These are phyloP conservation scores for Apiotrichum sp. DNA, from an alignment of 1,284 basidiomycete genomes.

Conservation along the genomic window DNA sequence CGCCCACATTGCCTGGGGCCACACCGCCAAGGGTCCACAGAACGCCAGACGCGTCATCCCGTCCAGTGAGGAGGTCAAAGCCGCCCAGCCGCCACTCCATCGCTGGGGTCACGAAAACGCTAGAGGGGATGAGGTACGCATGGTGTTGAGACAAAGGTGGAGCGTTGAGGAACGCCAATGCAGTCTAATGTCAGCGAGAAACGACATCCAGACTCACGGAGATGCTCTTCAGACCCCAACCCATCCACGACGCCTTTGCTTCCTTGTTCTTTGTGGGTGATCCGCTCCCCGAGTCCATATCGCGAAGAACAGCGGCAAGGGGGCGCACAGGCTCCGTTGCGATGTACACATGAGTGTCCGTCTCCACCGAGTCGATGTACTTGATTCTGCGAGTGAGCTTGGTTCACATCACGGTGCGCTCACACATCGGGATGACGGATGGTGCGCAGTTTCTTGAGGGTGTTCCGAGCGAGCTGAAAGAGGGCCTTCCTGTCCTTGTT, in stretches of 20 bases:
- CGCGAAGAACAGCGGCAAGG: constrained; percentile 59
- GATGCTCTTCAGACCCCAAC: constrained; percentile 89
- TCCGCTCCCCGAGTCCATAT: constrained; percentile 50
- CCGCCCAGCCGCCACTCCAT: constrained; percentile 97
- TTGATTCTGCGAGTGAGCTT: constrained; percentile 54
- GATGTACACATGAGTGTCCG: constrained; percentile 79
- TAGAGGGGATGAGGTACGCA: constrained; percentile 62
- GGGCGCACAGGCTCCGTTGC: constrained; percentile 89
- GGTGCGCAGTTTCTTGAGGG: constrained; percentile 81
- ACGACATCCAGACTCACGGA: constrained; percentile 56
- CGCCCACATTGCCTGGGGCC: constrained; percentile 55
- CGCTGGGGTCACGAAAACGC: constrained; percentile 72
- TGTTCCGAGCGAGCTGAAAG: constrained; percentile 79
- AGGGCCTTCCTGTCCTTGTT: constrained; percentile 55
- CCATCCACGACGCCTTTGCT: constrained; percentile 75
- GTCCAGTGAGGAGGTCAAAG: constrained; percentile 72
- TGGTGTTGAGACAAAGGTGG: constrained; percentile 82
- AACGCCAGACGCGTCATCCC: constrained; percentile 41
- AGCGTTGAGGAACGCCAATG: constrained; percentile 85
- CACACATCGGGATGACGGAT: constrained; percentile 87
- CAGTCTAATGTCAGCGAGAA: constrained; percentile 55
- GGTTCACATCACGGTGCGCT: constrained; percentile 1
- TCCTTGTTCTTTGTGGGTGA: constrained; percentile 51
- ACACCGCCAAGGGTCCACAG: constrained; percentile 64
- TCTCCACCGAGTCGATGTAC: constrained; percentile 88